These are phyloP conservation scores for Microstegium vimineum DNA, from an alignment of 176 grass and related monocot species.

Conservation along the genomic window DNA sequence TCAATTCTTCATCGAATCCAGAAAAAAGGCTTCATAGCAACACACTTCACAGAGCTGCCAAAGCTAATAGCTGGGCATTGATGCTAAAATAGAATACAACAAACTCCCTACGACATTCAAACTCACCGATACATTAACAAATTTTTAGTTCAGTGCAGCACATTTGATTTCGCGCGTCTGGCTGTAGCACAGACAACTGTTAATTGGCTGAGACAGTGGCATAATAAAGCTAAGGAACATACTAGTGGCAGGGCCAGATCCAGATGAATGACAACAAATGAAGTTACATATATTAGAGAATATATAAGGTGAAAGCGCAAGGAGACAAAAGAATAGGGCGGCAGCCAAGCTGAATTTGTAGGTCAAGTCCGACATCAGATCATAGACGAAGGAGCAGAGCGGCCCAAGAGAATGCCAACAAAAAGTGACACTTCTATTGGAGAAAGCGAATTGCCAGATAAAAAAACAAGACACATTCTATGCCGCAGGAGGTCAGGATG, in stretches of 20 bases:
- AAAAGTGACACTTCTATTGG: conserved; percentile 28
- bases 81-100: not conserved
- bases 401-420: conserved; percentile 42
- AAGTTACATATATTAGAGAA: not conserved
- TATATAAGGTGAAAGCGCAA: not conserved
- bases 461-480: not conserved
- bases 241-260: not conserved
- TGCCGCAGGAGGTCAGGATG: not conserved
- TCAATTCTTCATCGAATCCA: not conserved
- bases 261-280: not conserved
- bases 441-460: conserved; percentile 12
- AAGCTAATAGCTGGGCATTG: not conserved
- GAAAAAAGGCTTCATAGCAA: not conserved
- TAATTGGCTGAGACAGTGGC: not conserved
- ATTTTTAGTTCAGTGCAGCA: not conserved
- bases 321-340: conserved; percentile 1
- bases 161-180: not conserved
- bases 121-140: not conserved
- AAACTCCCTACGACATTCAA: not conserved
- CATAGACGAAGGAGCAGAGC: conserved; percentile 31
- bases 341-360: not conserved
- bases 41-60: not conserved
- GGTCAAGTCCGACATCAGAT: conserved; percentile 22
- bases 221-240: not conserved
- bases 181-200: not conserved